These are phyloP conservation scores for Fraxinus greggii DNA, from an alignment of 305 asterid species.

Conservation along the genomic window DNA sequence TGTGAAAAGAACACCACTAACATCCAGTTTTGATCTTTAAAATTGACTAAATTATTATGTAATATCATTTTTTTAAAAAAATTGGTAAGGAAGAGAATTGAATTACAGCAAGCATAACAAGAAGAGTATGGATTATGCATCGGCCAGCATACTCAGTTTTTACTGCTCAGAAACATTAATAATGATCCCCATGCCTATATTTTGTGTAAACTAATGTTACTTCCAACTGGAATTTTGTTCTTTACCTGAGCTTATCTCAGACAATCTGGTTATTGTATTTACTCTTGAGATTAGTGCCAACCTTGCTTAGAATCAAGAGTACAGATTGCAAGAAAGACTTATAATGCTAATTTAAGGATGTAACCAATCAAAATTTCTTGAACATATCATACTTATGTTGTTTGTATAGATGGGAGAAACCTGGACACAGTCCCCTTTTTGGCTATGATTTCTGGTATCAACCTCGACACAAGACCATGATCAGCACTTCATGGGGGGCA, in stretches of 20 bases:
- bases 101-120: not conserved
- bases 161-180: not conserved
- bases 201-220: not conserved
- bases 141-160: not conserved
- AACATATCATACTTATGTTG: not conserved
- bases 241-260: not conserved
- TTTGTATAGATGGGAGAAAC: slow-evolving; percentile 87
- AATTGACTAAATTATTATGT: not conserved
- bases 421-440: slow-evolving; percentile 84
- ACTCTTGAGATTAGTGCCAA: not conserved
- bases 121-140: not conserved
- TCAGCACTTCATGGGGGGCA: slow-evolving; percentile 96
- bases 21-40: not conserved
- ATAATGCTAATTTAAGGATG: not conserved
- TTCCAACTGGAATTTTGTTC: not conserved
- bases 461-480: slow-evolving; percentile 96
- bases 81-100: not conserved
- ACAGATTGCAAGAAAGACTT: not conserved
- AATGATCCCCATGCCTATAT: not conserved
- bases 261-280: not conserved
- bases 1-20: not conserved
- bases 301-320: not conserved
- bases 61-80: not conserved
- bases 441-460: slow-evolving; percentile 99
- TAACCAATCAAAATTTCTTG: not conserved